Conservation (phyloP, 169 alveolate species). For the Plasmodium gonderi region DNA sequence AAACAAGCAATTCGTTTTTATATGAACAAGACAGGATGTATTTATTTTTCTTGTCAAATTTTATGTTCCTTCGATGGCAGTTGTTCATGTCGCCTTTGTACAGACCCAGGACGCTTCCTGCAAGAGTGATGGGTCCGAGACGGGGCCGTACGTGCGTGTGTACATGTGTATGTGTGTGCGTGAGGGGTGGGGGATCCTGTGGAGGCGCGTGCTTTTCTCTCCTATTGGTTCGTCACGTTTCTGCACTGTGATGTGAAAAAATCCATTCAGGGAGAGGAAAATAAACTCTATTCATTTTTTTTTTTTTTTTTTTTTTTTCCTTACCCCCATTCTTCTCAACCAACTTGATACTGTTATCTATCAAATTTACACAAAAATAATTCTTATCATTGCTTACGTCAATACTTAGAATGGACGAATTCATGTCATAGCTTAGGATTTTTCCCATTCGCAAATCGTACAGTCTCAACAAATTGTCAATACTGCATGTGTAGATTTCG, state of each 20-base stretch:
- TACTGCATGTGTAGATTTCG: conserved; percentile 63
- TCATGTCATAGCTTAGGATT: conserved; percentile 41
- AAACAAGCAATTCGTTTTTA: conserved; percentile 35
- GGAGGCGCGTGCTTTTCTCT: too few relatives aligned
- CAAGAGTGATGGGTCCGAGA: not conserved
- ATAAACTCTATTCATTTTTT: not conserved
- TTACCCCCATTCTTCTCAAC: conserved; percentile 74
- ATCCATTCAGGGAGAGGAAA: not conserved
- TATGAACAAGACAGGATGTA: conserved; percentile 58
- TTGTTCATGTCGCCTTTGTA: conserved; percentile 72
- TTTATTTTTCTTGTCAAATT: conserved; percentile 45
- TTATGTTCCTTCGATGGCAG: conserved; percentile 56
- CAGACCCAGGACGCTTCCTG: conserved; percentile 61
- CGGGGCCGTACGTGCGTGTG: not conserved
- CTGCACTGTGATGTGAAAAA: too few relatives aligned
- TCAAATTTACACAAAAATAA: conserved; percentile 26
- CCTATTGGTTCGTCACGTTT: too few relatives aligned
- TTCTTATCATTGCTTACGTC: conserved; percentile 59
- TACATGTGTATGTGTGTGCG: not conserved
- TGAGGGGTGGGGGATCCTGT: too few relatives aligned
- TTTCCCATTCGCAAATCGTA: conserved; percentile 72
- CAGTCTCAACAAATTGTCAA: conserved; percentile 35
- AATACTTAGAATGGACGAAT: conserved; percentile 50
- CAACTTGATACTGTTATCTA: conserved; percentile 46
- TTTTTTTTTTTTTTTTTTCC: not conserved